These are phyloP conservation scores for Colletotrichum filicis DNA, from an alignment of 2,329 filamentous ascomycete species.

Conservation along the genomic window DNA sequence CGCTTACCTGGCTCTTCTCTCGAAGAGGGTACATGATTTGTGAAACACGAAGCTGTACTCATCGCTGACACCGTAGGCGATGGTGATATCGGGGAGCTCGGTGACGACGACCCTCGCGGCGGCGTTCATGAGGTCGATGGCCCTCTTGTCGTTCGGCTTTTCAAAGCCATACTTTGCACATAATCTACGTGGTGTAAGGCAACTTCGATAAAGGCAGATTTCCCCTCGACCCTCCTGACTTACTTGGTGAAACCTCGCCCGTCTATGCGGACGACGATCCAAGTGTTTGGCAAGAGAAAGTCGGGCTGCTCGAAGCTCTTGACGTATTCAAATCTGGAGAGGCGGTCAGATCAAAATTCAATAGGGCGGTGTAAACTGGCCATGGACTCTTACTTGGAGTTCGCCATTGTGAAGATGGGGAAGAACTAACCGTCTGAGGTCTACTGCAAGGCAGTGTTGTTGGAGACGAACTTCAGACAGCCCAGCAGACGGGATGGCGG, in stretches of 20 bases:
- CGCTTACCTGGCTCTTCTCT: constrained; percentile 79
- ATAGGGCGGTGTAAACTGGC: background rate
- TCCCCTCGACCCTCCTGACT: constrained; percentile 30
- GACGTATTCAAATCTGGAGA: constrained; percentile 88
- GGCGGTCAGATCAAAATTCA: background rate
- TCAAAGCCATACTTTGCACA: constrained; percentile 85
- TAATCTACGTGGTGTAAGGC: constrained; percentile 67
- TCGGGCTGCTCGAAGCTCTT: constrained; percentile 88
- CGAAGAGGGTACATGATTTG: constrained; percentile 84
- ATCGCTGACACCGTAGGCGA: constrained; percentile 94
- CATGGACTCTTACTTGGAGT: constrained; percentile 60
- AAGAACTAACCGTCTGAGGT: background rate
- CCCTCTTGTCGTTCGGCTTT: constrained; percentile 92
- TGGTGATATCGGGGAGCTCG: constrained; percentile 84
- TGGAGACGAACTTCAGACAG: background rate
- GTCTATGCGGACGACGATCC: constrained; percentile 94
- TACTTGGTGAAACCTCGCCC: constrained; percentile 96
- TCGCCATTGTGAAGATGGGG: constrained; percentile 55
- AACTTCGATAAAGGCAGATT: background rate
- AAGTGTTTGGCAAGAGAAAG: constrained; percentile 86
- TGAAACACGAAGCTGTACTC: constrained; percentile 96
- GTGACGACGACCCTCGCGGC: constrained; percentile 87
- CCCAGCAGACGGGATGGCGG: constrained; percentile 29
- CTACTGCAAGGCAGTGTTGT: background rate
- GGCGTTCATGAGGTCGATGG: constrained; percentile 92